Percentiles rank a stretch among this genome's conserved stretches.
phyloP scores from a whole-genome alignment of 805 yeast species.

The Lachancea thermotolerans region DNA sequence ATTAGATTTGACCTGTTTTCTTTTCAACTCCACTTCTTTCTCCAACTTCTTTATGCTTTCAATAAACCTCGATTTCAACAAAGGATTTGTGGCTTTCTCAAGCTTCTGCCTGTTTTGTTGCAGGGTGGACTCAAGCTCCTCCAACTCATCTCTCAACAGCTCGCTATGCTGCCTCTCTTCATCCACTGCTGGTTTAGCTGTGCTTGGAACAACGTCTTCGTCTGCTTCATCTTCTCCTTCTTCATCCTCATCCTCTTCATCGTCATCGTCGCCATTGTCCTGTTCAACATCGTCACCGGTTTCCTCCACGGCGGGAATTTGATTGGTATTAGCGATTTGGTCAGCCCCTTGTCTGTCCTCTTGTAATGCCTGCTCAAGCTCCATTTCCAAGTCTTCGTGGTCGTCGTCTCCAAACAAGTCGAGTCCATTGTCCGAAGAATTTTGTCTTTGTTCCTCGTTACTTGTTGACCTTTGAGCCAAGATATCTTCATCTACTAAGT shows the following conservation, averaged over 20 bases:
- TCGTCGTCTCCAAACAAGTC: constrained; percentile 19
- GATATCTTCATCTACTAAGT: constrained; percentile 54
- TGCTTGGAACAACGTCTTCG: constrained; percentile 21
- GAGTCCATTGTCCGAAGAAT: constrained; percentile 4
- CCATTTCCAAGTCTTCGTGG: constrained; percentile 46
- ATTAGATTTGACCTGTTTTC: constrained; percentile 48
- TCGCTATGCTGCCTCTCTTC: constrained; percentile 61
- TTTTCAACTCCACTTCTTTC: constrained; percentile 76
- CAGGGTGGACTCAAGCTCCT: constrained; percentile 73
- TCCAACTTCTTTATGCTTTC: constrained; percentile 73
- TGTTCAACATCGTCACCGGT: constrained; percentile 33
- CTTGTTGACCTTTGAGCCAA: constrained; percentile 25
- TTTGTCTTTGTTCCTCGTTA: constrained; percentile 3
- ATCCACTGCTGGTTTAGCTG: constrained; percentile 44
- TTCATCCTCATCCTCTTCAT: constrained; percentile 30
- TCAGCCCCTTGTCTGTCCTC: constrained; percentile 31
- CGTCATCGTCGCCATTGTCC: constrained; percentile 30
- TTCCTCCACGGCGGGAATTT: constrained; percentile 24
- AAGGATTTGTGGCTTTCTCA: constrained; percentile 69
- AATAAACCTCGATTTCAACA: constrained; percentile 78
- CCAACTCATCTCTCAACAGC: constrained; percentile 75
- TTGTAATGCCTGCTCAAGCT: constrained; percentile 50
- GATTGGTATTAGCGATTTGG: constrained; percentile 15
- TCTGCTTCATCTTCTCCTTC: constrained; percentile 34
- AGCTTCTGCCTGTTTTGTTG: constrained; percentile 67